phyloP scores from a whole-genome alignment of 164 flowering plant species.

The Paratinospora sagittata region DNA sequence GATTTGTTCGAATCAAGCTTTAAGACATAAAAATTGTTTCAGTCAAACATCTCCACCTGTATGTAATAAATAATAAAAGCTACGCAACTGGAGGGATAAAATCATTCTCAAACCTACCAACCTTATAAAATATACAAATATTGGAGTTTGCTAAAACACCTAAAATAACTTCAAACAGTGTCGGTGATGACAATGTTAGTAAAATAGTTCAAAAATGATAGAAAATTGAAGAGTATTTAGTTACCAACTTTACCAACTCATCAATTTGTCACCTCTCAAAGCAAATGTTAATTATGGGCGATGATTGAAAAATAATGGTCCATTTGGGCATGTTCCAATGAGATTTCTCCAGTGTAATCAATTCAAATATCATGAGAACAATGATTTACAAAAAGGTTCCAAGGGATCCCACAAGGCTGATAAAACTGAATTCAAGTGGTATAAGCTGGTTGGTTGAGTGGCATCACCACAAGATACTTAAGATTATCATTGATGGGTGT shows the following conservation, averaged over 20 bases:
- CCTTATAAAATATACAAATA: background rate
- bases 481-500: background rate
- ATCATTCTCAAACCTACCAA: background rate
- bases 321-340: background rate
- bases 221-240: too few species aligned
- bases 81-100: background rate
- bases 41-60: background rate
- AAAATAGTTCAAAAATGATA: too few species aligned
- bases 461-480: conserved; percentile 2
- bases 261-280: background rate
- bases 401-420: background rate
- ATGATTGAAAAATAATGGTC: conserved; percentile 1
- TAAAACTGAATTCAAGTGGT: background rate
- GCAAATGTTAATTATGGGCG: background rate
- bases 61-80: background rate
- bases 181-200: too few species aligned
- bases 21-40: background rate
- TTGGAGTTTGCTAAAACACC: background rate
- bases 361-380: background rate
- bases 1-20: background rate
- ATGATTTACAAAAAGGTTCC: background rate
- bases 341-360: background rate
- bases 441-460: conserved; percentile 4
- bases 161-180: background rate
- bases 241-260: too few species aligned